Evolutionary conservation across 345 rosid genomes (phyloP).

Genomic region (Salix exigua): DNA sequence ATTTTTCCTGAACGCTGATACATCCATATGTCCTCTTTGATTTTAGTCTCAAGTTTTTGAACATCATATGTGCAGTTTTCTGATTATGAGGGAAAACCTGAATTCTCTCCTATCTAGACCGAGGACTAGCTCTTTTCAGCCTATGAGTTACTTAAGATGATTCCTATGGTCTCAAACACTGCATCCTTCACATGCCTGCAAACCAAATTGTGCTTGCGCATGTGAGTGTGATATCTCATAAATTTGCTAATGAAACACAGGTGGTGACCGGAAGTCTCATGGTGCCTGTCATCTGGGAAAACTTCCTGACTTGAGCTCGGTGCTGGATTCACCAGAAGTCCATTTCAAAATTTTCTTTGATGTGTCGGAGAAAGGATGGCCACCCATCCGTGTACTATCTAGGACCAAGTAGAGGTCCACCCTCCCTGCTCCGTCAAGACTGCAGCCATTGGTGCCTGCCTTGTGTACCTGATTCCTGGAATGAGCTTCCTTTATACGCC

Average conservation of each 20-base stretch:
- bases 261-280: constrained; percentile 86
- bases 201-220: neutral
- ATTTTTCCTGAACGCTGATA: neutral
- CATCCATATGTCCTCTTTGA: neutral
- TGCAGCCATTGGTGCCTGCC: constrained; percentile 99
- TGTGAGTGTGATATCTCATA: neutral
- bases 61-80: neutral
- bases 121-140: neutral
- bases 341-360: constrained; percentile 42
- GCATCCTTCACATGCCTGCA: neutral
- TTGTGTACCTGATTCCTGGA: constrained; percentile 93
- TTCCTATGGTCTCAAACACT: neutral
- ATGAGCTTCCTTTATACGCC: constrained; percentile 71
- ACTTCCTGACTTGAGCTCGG: constrained; percentile 59
- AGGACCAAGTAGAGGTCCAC: constrained; percentile 47
- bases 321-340: constrained; percentile 40
- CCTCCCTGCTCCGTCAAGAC: constrained; percentile 67
- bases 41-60: neutral
- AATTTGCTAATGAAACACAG: constrained; percentile 40
- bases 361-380: constrained; percentile 70
- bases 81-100: neutral
- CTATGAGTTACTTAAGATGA: neutral
- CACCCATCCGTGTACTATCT: constrained; percentile 74
- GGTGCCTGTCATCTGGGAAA: constrained; percentile 84
- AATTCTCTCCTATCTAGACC: neutral